Base-by-base conservation (phyloP, 108 stramenopile genomes). In the Mayamaea pseudoterrestris region DNA sequence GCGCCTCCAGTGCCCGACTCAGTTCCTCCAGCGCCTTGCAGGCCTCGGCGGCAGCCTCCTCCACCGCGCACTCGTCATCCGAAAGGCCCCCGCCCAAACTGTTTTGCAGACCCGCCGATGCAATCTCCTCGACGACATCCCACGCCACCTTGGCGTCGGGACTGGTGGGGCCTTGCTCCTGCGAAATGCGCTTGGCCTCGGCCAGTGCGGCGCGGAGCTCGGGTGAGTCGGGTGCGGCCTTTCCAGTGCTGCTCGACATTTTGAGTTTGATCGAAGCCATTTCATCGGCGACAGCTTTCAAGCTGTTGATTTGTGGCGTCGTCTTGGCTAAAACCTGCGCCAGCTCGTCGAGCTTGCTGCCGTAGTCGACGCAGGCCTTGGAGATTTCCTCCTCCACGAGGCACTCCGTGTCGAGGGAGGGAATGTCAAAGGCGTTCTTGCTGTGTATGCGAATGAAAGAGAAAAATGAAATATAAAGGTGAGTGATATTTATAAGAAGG, bases 111-210 rank as follows among this genome's bases (percentile, higher is more conserved):
- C 47, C 53, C 29, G 57, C 24, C 8, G 70, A 35, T 6, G 76
- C 70, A 51, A 88, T 66, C 47, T 88, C 79, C 55, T 88, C 86
- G 1, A 88, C 74, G 0, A 63, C 62, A 30, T 83, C 86, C 86
- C 86, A 88, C 11, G 86, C 86, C 58, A 88, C 37, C 35, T 51
- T 62, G 37, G 86, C 86, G 45, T 83, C 71, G 18, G 44, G 28
- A 24, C 76, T 78, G n/a, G 44, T 22, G 12, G 43, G 22, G 4
- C 86, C 86, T 35, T 66, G 58, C 32, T 69, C 44, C 12, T 63
- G 52, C 1, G 71, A 68, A 29, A 69, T 53, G 26, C 49, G 31
- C 20, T 76, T 71, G 34, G 86, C 86, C 27, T 47, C 64, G n/a
- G 45, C 49, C 14, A 88, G 47, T 17, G 86, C 80, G 5, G 30